Evolutionary conservation across 768 basidiomycete species (phyloP), one percentile per base, ranked within the genome.

Genomic region (Mrakia gelida): DNA sequence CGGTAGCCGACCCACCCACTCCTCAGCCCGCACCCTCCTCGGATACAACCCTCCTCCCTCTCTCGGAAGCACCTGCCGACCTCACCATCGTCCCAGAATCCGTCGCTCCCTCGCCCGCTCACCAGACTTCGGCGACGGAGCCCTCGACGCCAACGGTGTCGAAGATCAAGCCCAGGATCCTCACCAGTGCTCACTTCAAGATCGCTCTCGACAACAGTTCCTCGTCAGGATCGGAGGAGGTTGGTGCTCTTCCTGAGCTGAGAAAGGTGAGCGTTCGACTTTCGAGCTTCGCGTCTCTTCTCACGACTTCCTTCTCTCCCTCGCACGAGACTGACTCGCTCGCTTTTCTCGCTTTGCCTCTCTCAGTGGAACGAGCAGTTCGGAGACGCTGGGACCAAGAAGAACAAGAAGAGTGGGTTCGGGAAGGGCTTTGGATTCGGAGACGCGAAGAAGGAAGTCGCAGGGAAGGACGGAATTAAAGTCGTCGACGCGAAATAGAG

Each of bases 321-420:
- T 38, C 38, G 38, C 38, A 8, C 38, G 38, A 38, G 3, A 38
- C 38, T 61, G 18, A 11, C 34, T 34, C n/a, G 8, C 72, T 23
- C 34, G 28, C 49, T 30, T n/a, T 13, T 1, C 91, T 70, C 92
- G 76, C 9, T 15, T 43, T 9, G 59, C 71, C 68, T 30, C 21
- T 26, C 21, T 15, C 92, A 91, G 85, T 95, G 93, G 93, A 95
- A 96, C 79, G 92, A 95, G 68, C 92, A 95, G 83, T 95, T 94
- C 84, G 95, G 95, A 34, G 94, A 96, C 83, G 94, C 93, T 80
- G 89, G 91, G 54, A 89, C 88, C 73, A 90, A 87, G 81, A 88
- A 88, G 54, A 84, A 83, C 7, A 88, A 88, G 81, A 89, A 90
- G 81, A 90, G 91, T 49, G 94, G 95, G 89, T 95, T 95, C 34